Evolutionary conservation across 441 rosid genomes (phyloP).

Genomic region (Croton setiger): DNA sequence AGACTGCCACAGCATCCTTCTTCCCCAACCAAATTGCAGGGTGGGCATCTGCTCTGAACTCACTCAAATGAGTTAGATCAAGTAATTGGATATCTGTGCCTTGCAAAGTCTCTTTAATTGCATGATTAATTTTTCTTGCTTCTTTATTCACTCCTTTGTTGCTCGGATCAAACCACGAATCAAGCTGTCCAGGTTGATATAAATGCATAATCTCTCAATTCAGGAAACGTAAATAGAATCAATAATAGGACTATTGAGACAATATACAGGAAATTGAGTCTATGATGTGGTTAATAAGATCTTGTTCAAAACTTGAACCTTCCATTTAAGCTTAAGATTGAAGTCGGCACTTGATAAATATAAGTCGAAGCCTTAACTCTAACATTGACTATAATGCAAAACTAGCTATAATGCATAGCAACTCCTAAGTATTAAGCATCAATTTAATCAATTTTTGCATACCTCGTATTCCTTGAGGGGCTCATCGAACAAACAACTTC

Average conservation of each 20-base stretch:
- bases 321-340: no score
- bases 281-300: no score
- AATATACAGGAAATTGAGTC: no score
- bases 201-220: slow-evolving; percentile 19
- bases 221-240: not conserved
- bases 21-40: slow-evolving; percentile 97
- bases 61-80: slow-evolving; percentile 71
- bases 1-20: slow-evolving; percentile 77
- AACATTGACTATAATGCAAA: not conserved
- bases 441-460: slow-evolving; percentile 8
- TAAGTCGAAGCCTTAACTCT: not conserved
- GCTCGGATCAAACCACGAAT: slow-evolving; percentile 88
- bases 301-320: no score
- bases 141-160: slow-evolving; percentile 88
- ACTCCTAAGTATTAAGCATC: not conserved
- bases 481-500: slow-evolving; percentile 56
- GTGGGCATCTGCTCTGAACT: slow-evolving; percentile 92
- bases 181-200: slow-evolving; percentile 65
- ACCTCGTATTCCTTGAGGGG: slow-evolving; percentile 77
- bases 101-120: slow-evolving; percentile 42
- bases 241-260: not conserved
- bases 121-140: slow-evolving; percentile 59
- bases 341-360: no score
- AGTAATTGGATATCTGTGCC: slow-evolving; percentile 56
- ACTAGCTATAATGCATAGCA: not conserved